These are phyloP conservation scores for Sparassis latifolia DNA, from an alignment of 1,284 basidiomycete species.

Conservation along the genomic window DNA sequence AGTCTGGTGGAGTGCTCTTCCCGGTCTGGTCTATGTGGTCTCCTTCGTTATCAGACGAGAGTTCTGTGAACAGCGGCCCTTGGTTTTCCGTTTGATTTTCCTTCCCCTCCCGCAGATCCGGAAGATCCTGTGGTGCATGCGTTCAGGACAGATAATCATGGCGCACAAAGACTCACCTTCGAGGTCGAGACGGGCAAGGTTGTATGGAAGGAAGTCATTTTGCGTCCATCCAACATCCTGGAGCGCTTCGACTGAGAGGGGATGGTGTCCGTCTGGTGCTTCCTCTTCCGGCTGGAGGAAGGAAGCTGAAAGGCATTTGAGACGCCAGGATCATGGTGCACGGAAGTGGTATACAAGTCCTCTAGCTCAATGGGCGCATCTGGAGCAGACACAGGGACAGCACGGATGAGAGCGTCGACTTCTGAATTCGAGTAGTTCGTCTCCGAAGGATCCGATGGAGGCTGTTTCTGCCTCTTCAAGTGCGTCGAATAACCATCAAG, in stretches of 20 bases:
- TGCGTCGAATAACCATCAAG: constrained; percentile 12
- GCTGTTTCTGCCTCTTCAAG: constrained; percentile 1
- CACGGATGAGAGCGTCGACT: constrained; percentile 29
- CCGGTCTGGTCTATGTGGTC: neutral
- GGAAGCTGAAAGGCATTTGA: neutral
- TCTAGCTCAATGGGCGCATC: too few relatives aligned
- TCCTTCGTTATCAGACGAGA: constrained; percentile 10
- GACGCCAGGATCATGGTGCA: too few relatives aligned
- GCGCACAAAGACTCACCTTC: neutral
- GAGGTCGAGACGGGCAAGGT: neutral
- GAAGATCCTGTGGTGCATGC: too few relatives aligned
- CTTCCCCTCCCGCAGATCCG: too few relatives aligned
- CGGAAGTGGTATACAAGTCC: too few relatives aligned
- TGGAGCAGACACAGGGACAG: constrained; percentile 10
- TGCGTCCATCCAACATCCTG: neutral
- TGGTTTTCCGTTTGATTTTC: neutral
- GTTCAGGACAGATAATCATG: too few relatives aligned
- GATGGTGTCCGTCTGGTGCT: neutral
- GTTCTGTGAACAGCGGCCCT: constrained; percentile 3
- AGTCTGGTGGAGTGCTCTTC: neutral
- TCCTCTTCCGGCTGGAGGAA: constrained; percentile 5
- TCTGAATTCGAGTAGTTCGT: constrained; percentile 33
- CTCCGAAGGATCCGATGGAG: constrained; percentile 18
- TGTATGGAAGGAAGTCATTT: too few relatives aligned
- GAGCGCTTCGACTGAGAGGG: neutral